Base-by-base conservation (phyloP, 73 alveolate genomes). In the Urostyla sp. region DNA sequence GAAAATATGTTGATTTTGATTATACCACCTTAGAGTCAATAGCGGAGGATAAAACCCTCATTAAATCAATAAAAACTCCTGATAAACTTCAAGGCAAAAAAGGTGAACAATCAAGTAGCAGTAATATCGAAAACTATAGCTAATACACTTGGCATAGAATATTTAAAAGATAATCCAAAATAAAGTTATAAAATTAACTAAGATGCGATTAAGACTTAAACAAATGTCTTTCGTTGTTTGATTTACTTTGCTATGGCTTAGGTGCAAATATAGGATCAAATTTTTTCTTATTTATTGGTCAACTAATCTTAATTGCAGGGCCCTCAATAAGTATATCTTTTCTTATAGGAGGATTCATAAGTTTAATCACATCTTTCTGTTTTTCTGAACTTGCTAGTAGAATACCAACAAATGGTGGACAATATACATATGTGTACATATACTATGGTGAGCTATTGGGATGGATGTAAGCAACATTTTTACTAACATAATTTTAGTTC, bases 401-500 rank as follows among this genome's bases (percentile, higher is more conserved):
- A 50, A 50, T 50, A 13, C 63, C 63, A 7, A 50, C 63, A 13
- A 50, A 50, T 50, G 63, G 63, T 50, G 63, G 63, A 7, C 20
- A 50, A 50, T 50, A 50, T 20, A 13, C 63, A 13, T 50, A 50
- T 20, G 63, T 50, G 10, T 50, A 50, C 20, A 50, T 50, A 13
- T 50, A 50, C 31, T 50, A 50, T 50, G 63, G 63, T 8, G 63
- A 50, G 28, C 20, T 20, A 20, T 13, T 50, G 18, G 63, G 63
- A 7, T 50, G 63, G 63, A 50, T 50, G 63, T 50, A 50, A 50
- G 63, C 7, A 10, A 13, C 20, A 13, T 10, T 13, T 13, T 20
- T 11, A 20, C 20, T 50, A 50, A 50, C 8, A 13, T 13, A 13
- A 13, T 13, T 50, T 50, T 50, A 50, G 63, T 13, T 10, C 63